These are phyloP conservation scores for Gloeostereum incarnatum DNA, from an alignment of 768 basidiomycete species.

Conservation along the genomic window DNA sequence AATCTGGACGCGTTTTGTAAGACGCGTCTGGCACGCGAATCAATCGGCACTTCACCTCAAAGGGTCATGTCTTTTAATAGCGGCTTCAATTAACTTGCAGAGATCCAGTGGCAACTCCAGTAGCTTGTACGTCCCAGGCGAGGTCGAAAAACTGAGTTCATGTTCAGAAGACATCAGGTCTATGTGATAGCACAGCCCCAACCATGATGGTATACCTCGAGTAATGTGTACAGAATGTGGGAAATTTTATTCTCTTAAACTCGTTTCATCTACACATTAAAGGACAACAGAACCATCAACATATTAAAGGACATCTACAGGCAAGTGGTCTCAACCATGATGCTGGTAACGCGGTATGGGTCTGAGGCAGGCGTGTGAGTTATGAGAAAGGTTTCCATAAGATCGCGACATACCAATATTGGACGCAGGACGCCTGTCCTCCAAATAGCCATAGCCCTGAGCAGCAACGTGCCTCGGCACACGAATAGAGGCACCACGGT, in stretches of 20 bases:
- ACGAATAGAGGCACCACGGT: slow-evolving; percentile 96
- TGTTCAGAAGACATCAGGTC: slow-evolving; percentile 29
- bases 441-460: slow-evolving; percentile 92
- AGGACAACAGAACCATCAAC: too few relatives aligned
- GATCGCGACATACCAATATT: slow-evolving; percentile 73
- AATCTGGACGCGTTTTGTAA: slow-evolving; percentile 31
- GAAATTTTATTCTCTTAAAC: too few relatives aligned
- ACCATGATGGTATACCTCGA: too few relatives aligned
- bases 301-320: slow-evolving; percentile 40
- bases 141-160: slow-evolving; percentile 43
- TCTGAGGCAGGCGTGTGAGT: slow-evolving; percentile 33
- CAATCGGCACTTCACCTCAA: slow-evolving; percentile 18
- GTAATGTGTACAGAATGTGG: too few relatives aligned
- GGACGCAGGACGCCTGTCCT: slow-evolving; percentile 95
- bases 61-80: slow-evolving; percentile 21
- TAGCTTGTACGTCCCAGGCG: slow-evolving; percentile 52
- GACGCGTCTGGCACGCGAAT: slow-evolving; percentile 4
- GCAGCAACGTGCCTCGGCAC: slow-evolving; percentile 90
- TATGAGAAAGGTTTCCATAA: slow-evolving; percentile 3
- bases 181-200: too few relatives aligned
- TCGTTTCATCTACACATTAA: too few relatives aligned
- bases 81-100: slow-evolving; percentile 48
- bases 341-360: slow-evolving; percentile 89
- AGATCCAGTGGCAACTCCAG: slow-evolving; percentile 70
- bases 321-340: slow-evolving; percentile 83